These are phyloP conservation scores for Haberlea rhodopensis DNA, from an alignment of 257 asterid species.

Conservation along the genomic window DNA sequence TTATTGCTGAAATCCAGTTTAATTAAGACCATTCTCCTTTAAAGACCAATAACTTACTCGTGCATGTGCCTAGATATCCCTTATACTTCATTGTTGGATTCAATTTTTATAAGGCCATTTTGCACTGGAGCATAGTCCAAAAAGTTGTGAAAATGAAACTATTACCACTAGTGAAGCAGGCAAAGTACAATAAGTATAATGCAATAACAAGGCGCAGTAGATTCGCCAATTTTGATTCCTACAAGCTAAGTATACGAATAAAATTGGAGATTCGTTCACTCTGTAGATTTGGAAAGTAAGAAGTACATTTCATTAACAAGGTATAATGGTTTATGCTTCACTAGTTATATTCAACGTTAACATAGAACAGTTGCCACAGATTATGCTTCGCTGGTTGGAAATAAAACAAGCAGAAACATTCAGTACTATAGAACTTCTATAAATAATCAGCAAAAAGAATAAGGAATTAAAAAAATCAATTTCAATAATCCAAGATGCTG, in stretches of 20 bases:
- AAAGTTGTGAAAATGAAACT: neutral
- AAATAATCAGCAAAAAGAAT: too few species aligned
- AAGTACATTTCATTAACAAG: neutral
- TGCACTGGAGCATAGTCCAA: neutral
- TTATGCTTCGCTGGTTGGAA: neutral
- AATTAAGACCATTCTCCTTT: neutral
- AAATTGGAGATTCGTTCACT: neutral
- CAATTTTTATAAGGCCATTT: neutral
- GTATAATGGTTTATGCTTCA: conserved; percentile 3
- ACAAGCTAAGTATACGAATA: neutral
- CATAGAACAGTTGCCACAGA: neutral
- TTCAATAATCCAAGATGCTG: too few species aligned
- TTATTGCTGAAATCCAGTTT: too few species aligned
- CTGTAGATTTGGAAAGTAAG: neutral
- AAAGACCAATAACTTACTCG: neutral
- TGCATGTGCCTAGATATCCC: neutral
- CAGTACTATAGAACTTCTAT: too few species aligned
- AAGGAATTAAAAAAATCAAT: too few species aligned
- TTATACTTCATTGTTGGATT: neutral
- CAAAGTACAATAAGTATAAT: neutral
- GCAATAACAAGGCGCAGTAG: neutral
- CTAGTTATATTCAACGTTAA: neutral
- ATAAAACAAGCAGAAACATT: too few species aligned
- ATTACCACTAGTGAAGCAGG: neutral
- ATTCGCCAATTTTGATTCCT: neutral